phyloP scores from a whole-genome alignment of 768 basidiomycete species.

The Rhodotorula kratochvilovae region DNA sequence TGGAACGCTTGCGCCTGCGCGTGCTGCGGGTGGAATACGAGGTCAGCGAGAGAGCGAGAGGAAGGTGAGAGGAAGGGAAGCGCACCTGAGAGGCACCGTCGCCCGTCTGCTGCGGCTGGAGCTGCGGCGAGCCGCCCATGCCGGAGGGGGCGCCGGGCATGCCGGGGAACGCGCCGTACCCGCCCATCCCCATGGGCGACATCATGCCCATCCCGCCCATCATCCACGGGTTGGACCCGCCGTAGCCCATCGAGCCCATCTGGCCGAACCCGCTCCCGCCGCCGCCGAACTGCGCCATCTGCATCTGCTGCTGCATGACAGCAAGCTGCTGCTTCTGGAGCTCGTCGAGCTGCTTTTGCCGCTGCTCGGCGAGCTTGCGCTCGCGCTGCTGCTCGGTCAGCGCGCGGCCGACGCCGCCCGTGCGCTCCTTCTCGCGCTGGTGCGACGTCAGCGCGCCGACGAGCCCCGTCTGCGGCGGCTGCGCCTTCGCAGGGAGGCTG shows the following conservation, averaged over 20 bases:
- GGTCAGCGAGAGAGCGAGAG: background rate
- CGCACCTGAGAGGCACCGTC: conserved; percentile 51
- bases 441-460: conserved; percentile 94
- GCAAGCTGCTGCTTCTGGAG: conserved; percentile 33
- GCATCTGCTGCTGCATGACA: conserved; percentile 35
- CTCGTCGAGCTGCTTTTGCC: conserved; percentile 78
- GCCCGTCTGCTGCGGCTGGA: conserved; percentile 39
- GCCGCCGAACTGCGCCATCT: conserved; percentile 38
- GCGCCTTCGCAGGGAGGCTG: conserved; percentile 92
- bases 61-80: too few species aligned
- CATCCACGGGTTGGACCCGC: conserved; percentile 39
- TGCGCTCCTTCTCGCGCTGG: conserved; percentile 86
- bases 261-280: conserved; percentile 25
- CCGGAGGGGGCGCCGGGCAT: conserved; percentile 47
- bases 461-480: conserved; percentile 88
- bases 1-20: conserved; percentile 7
- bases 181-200: conserved; percentile 42
- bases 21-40: background rate
- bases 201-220: conserved; percentile 33
- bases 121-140: conserved; percentile 54
- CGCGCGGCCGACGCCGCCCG: conserved; percentile 89
- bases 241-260: conserved; percentile 44
- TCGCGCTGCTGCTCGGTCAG: conserved; percentile 94
- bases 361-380: conserved; percentile 82
- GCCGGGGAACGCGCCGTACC: conserved; percentile 49